A percentile compares a stretch with the other conserved stretches of the same genome.
Conservation (phyloP, 371 early-diverging fungal genomes). For the Saksenaea oblongispora region DNA sequence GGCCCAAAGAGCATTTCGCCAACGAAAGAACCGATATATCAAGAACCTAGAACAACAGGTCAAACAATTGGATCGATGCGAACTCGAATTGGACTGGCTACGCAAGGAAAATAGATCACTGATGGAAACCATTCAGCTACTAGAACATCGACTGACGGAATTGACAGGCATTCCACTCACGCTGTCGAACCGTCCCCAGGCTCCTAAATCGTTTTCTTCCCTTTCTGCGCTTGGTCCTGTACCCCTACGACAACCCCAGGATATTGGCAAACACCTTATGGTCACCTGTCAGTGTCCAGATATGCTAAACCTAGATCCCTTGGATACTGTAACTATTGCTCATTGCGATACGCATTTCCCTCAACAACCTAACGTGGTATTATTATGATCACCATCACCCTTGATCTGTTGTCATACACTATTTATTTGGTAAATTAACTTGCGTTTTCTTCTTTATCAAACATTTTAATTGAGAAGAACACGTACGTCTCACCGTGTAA, state of each 20-base stretch:
- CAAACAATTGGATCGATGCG: conserved; percentile 45
- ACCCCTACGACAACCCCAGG: not conserved
- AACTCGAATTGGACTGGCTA: conserved; percentile 45
- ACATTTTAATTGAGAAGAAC: too few relatives aligned
- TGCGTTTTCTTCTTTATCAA: too few relatives aligned
- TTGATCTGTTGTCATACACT: too few relatives aligned
- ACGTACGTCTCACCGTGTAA: too few relatives aligned
- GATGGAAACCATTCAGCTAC: conserved; percentile 11
- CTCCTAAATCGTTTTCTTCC: not conserved
- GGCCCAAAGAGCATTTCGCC: conserved; percentile 52
- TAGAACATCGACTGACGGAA: conserved; percentile 17
- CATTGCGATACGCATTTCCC: too few relatives aligned
- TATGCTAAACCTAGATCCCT: too few relatives aligned
- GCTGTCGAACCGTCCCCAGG: not conserved
- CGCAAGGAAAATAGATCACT: conserved; percentile 39
- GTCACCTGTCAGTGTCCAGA: not conserved
- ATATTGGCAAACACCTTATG: not conserved
- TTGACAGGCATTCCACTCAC: conserved; percentile 9
- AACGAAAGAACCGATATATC: conserved; percentile 46
- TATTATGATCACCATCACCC: too few relatives aligned
- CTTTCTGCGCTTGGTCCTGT: not conserved
- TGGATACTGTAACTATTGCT: too few relatives aligned
- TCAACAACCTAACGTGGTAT: too few relatives aligned
- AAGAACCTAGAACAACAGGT: conserved; percentile 43
- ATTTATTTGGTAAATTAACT: too few relatives aligned